Base-by-base conservation (phyloP, 192 early-diverging fungal genomes). In the Geranomyces variabilis region DNA sequence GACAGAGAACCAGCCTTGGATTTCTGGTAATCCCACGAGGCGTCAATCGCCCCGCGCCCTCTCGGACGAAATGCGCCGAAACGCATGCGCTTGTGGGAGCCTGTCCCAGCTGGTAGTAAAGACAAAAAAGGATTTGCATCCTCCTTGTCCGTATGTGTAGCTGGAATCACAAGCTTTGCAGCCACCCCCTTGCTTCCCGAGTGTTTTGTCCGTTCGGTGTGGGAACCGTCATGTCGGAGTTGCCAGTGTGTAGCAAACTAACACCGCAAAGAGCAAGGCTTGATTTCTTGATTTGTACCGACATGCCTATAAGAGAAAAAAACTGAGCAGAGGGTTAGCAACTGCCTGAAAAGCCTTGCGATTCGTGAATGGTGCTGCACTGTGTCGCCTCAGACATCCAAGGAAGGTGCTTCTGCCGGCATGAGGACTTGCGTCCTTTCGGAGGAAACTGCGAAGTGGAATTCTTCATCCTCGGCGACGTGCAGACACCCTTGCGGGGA, bases 401-500 rank as follows among this genome's bases (percentile, higher is more conserved):
- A 76, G 75, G 75, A 76, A 76, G 75, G 69, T 70, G 17, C 63
- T 71, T 70, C 30, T 22, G 63, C 68, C 75, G 30, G 44, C 75
- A 76, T 59, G 9, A 56, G 30, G 44, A 26, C 56, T 63, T 51
- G n/a, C 48, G 53, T 29, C 55, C 69, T 56, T 76, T 59, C 26
- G 69, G 75, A 59, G 75, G 75, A 76, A 76, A 76, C 75, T 76
- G 75, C 75, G 75, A 76, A 76, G 28, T 66, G 75, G 75, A 66
- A 71, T 58, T 8, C 62, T 65, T 76, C 75, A 76, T 76, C 75
- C 34, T 66, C 48, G 68, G 68, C 22, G 24, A 44, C 57, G 6
- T 33, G 51, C 33, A 33, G 28, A 9, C 15, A 31, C 30, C 49
- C 4, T 41, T 41, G 5, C 3, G 3, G 36, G 36, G 36, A 28